Evolutionary conservation across 23 red algal species (phyloP).

Genomic region (Gracilariopsis chorda): DNA sequence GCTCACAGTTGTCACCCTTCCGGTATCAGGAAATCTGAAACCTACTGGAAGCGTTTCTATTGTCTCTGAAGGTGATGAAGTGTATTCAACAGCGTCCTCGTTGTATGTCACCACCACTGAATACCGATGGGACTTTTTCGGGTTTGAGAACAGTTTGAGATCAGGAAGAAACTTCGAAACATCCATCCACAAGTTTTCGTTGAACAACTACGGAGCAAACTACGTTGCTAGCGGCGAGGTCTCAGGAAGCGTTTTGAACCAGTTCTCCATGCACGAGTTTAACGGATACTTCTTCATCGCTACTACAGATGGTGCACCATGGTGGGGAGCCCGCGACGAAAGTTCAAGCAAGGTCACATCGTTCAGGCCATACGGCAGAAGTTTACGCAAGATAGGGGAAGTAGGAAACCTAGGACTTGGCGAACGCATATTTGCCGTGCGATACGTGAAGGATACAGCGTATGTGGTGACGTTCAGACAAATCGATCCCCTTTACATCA

Average conservation of each 20-base stretch:
- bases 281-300: slow-evolving; percentile 54
- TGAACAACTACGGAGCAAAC: background rate
- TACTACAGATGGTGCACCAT: slow-evolving; percentile 60
- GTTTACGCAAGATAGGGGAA: slow-evolving; percentile 26
- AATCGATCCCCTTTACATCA: slow-evolving; percentile 62
- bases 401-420: slow-evolving; percentile 56
- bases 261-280: slow-evolving; percentile 67
- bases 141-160: background rate
- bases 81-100: slow-evolving; percentile 36
- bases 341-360: slow-evolving; percentile 22
- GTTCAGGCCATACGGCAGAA: background rate
- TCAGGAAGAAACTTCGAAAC: slow-evolving; percentile 27
- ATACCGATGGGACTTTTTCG: slow-evolving; percentile 22
- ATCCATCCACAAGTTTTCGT: slow-evolving; percentile 44
- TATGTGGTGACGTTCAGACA: slow-evolving; percentile 68
- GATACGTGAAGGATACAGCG: slow-evolving; percentile 40
- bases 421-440: slow-evolving; percentile 56
- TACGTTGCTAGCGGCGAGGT: slow-evolving; percentile 58
- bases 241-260: slow-evolving; percentile 48
- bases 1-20: slow-evolving; percentile 52
- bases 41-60: slow-evolving; percentile 41
- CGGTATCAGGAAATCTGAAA: slow-evolving; percentile 16
- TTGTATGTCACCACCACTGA: slow-evolving; percentile 65
- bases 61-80: slow-evolving; percentile 9
- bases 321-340: slow-evolving; percentile 37